phyloP scores from a whole-genome alignment of 139 green algal species.

The Chlorella vulgaris region DNA sequence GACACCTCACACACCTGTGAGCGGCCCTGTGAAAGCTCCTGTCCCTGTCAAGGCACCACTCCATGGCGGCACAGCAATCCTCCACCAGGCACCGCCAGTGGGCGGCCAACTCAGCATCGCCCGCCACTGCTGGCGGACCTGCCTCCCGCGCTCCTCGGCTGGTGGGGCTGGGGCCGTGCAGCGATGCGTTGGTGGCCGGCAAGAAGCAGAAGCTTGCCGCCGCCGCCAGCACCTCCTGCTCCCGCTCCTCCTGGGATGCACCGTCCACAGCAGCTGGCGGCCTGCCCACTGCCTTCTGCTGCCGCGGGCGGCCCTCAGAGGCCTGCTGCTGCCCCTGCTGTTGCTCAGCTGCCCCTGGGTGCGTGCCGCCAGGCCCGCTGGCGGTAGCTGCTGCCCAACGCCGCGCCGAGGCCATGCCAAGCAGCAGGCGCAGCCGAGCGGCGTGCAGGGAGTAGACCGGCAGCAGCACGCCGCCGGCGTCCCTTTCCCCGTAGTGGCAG shows the following conservation, averaged over 20 bases:
- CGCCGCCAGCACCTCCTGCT: not conserved
- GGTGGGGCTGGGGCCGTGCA: not conserved
- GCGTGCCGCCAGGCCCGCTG: not conserved
- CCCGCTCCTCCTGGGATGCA: not conserved
- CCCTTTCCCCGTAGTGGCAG: not conserved
- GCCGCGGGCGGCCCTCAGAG: not conserved
- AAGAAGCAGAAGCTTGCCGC: constrained; percentile 30
- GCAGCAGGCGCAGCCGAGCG: constrained; percentile 15
- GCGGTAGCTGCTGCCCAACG: not conserved
- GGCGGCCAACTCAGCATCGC: not conserved
- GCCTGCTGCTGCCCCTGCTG: constrained; percentile 3
- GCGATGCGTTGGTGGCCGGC: not conserved
- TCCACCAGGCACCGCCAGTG: constrained; percentile 3
- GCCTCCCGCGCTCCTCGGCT: not conserved
- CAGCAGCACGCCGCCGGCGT: constrained; percentile 11
- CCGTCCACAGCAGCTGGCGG: not conserved
- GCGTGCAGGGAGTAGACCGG: constrained; percentile 21
- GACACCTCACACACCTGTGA: not conserved
- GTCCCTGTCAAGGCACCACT: constrained; percentile 12
- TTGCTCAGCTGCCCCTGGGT: not conserved
- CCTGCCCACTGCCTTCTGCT: not conserved
- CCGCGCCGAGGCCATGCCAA: constrained; percentile 10
- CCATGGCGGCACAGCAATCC: constrained; percentile 25
- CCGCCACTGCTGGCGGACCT: not conserved
- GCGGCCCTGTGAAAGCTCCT: constrained; percentile 8